A percentile compares a stretch with the other conserved stretches of the same genome.
These are phyloP conservation scores for Dryas integrifolia DNA, from an alignment of 331 rosid species.

Conservation along the genomic window DNA sequence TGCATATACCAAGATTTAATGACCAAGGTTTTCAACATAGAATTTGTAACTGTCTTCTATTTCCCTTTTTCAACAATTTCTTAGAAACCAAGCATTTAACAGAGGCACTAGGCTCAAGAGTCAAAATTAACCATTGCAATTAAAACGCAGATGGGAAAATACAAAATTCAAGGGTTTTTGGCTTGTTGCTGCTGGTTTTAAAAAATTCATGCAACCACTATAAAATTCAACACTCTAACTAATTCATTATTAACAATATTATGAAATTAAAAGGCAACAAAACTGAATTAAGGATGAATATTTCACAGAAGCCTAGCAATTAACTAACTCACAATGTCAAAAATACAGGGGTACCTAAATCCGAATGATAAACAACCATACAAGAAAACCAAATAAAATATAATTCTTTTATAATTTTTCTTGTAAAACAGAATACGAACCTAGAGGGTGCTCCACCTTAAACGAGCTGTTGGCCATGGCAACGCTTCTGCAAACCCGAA, in stretches of 20 bases:
- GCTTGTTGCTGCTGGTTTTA: not conserved
- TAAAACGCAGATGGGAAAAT: constrained; percentile 9
- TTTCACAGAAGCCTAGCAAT: not conserved
- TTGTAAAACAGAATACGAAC: constrained; percentile 38
- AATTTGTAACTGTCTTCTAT: not conserved
- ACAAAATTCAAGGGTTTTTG: not conserved
- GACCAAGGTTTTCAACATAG: too few species aligned
- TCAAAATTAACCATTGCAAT: not conserved
- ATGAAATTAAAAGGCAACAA: not conserved
- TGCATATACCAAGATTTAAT: too few species aligned
- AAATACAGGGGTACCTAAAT: not conserved
- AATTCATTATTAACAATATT: not conserved
- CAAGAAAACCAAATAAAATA: not conserved
- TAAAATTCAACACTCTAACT: not conserved
- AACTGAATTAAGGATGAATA: not conserved
- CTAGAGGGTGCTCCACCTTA: constrained; percentile 78
- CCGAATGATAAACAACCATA: not conserved
- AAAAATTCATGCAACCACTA: not conserved
- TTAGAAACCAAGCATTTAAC: not conserved
- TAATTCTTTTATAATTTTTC: not conserved
- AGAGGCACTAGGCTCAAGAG: not conserved
- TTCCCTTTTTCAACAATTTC: not conserved
- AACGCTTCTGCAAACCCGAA: constrained; percentile 34
- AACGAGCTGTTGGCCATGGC: constrained; percentile 69
- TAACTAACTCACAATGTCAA: not conserved